Base-by-base conservation (phyloP, 225 moss, liverwort and hornwort species). In the Sphagnum contortum region DNA sequence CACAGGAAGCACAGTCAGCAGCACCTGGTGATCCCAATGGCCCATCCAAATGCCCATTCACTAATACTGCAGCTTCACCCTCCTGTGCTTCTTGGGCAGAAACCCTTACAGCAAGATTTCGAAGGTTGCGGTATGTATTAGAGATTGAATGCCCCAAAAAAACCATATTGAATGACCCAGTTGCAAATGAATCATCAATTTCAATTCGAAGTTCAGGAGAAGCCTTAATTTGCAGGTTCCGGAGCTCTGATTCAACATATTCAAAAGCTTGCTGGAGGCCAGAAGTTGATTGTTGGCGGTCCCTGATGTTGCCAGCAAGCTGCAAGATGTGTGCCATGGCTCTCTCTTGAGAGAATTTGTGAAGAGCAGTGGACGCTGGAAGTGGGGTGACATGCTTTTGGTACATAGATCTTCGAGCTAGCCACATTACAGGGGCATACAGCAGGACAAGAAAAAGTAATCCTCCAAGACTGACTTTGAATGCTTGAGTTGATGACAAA, bases 1-100 rank as follows among this genome's bases (percentile, higher is more conserved):
- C 96, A 69, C 96, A 98, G 10, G 92, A 89, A 45, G 90, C 96
- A 78, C 92, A 98, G 58, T 98, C 96, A 9, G 92, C 86, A 69
- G 92, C 96, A 55, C 92, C 96, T 64, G 92, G 87, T 48, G 96
- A 98, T 4, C 90, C 90, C 61, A 98, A 70, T 47, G 96, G 92
- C 45, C 83, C 77, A 65, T 98, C 96, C 65, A 92, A 71, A 75
- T 98, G 96, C 8, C 92, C 96, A 71, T 98, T 98, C 3, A 98
- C 77, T 3, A 98, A 79, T 64, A 98, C 75, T 63, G 90, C 57
- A 49, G 96, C 83, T 63, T 81, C 90, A 49, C 90, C 92, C 57
- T 87, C 85, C 12, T 60, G 49, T 7, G 90, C 69, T 50, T 72
- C 81, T 69, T 82, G 83, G 49, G 78, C 85, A 59, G 96, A 76